Conservation (phyloP, 805 yeast genomes). For the Brettanomyces anomalus region DNA sequence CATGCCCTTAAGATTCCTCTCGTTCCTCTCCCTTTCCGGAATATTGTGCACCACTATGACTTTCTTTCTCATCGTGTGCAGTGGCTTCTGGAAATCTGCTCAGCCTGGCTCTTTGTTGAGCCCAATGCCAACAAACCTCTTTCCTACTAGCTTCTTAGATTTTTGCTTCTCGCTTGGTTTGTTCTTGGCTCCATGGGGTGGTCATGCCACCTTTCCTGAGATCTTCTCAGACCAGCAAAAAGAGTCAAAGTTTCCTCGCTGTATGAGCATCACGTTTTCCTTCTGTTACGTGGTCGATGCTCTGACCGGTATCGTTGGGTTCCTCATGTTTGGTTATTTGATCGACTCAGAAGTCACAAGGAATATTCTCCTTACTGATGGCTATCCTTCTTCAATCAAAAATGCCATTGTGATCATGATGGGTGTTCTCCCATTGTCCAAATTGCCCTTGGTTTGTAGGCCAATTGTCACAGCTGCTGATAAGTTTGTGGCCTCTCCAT, state of each 20-base stretch:
- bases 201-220: conserved; percentile 75
- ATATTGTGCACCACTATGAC: conserved; percentile 62
- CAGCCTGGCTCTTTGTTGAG: conserved; percentile 69
- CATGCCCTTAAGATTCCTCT: conserved; percentile 64
- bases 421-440: conserved; percentile 79
- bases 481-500: neutral
- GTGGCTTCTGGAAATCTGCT: conserved; percentile 52
- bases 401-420: conserved; percentile 53
- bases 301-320: conserved; percentile 58
- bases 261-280: conserved; percentile 49
- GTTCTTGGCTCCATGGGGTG: conserved; percentile 77
- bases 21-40: conserved; percentile 62
- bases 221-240: conserved; percentile 63
- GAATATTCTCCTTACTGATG: conserved; percentile 32
- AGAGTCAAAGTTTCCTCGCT: conserved; percentile 44
- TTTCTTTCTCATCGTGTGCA: conserved; percentile 44
- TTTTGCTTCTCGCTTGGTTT: conserved; percentile 57
- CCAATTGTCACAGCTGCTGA: conserved; percentile 59
- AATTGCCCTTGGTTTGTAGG: conserved; percentile 73
- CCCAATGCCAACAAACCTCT: conserved; percentile 57
- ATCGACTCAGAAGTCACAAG: conserved; percentile 46
- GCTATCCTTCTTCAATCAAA: conserved; percentile 40
- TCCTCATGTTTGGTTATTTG: conserved; percentile 44
- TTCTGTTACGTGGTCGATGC: conserved; percentile 54
- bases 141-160: conserved; percentile 47